phyloP scores from a whole-genome alignment of 257 asterid species.

The Nemophila menziesii region DNA sequence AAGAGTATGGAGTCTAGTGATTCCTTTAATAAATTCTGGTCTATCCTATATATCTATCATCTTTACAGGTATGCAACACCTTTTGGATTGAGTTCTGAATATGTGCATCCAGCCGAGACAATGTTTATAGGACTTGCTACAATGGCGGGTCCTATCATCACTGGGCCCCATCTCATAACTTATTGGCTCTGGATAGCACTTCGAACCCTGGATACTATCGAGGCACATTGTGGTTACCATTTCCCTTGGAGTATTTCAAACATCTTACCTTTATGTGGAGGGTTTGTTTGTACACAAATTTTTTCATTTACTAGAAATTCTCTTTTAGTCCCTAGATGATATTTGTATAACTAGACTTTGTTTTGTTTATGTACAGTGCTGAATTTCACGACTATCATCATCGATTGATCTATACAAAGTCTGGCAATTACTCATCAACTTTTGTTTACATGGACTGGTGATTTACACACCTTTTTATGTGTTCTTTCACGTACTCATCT shows the following conservation, averaged over 20 bases:
- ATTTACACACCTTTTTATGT: conserved; percentile 3
- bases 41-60: conserved; percentile 4
- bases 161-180: conserved; percentile 92
- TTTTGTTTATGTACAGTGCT: conserved; percentile 43
- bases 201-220: conserved; percentile 91
- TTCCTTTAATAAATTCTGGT: conserved; percentile 4
- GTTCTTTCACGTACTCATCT: neutral
- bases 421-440: conserved; percentile 95
- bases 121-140: conserved; percentile 94
- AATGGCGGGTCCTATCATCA: conserved; percentile 87
- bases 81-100: conserved; percentile 95
- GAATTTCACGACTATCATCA: conserved; percentile 98
- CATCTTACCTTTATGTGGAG: conserved; percentile 91
- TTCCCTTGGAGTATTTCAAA: conserved; percentile 94
- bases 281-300: conserved; percentile 50
- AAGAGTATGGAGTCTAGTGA: conserved; percentile 10
- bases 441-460: conserved; percentile 97
- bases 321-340: conserved; percentile 5
- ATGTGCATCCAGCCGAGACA: conserved; percentile 97
- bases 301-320: conserved; percentile 4
- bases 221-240: conserved; percentile 97
- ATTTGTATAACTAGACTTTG: conserved; percentile 8
- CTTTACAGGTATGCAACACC: conserved; percentile 88
- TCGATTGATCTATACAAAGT: conserved; percentile 85
- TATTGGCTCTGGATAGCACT: conserved; percentile 95